Evolutionary conservation across 768 basidiomycete species (phyloP).

Genomic region (Suillus subalutaceus): DNA sequence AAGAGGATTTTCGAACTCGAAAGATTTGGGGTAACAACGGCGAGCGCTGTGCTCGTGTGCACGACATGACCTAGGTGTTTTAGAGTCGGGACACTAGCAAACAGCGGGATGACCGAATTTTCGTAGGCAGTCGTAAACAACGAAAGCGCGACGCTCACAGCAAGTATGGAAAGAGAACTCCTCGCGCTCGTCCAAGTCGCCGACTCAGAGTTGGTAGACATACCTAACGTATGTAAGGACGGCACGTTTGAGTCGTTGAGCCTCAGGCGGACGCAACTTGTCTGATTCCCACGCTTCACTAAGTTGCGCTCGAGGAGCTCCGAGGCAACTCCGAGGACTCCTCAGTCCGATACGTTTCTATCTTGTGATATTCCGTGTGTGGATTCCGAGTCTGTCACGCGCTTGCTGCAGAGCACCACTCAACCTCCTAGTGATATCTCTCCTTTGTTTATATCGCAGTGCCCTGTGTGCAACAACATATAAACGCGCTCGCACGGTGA

Average conservation of each 20-base stretch:
- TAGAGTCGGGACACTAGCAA: conserved; percentile 60
- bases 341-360: too few species aligned
- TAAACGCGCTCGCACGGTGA: too few species aligned
- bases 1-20: conserved; percentile 24
- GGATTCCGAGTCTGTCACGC: too few species aligned
- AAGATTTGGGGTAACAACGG: conserved; percentile 35
- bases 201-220: conserved; percentile 10
- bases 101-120: conserved; percentile 67
- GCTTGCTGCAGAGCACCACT: too few species aligned
- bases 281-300: too few species aligned
- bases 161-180: conserved; percentile 29
- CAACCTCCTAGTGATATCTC: too few species aligned
- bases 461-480: too few species aligned
- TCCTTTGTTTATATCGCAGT: too few species aligned
- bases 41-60: conserved; percentile 39
- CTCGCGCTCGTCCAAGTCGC: conserved; percentile 18
- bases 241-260: too few species aligned
- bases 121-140: conserved; percentile 65
- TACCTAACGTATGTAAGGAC: background rate
- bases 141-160: conserved; percentile 43
- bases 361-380: too few species aligned
- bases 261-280: too few species aligned
- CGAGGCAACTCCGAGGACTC: too few species aligned
- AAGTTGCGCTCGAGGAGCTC: background rate
- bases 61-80: conserved; percentile 48